These are phyloP conservation scores for Lablab purpureus DNA, from an alignment of 306 rosid species.

Conservation along the genomic window DNA sequence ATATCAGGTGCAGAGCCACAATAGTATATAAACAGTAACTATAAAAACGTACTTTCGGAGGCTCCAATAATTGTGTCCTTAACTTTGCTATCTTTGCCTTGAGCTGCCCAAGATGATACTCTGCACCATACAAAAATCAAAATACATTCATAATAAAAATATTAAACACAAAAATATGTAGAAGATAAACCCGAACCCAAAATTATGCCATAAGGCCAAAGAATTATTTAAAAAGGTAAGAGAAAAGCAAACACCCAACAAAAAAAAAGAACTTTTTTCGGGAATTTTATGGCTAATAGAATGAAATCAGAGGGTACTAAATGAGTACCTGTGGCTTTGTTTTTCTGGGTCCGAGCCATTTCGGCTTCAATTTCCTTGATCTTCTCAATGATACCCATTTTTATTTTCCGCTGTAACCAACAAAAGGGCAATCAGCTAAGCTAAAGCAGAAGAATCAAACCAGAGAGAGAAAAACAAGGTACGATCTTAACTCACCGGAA, in stretches of 20 bases:
- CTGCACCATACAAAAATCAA: constrained; percentile 50
- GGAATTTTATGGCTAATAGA: background rate
- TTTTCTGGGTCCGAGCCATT: constrained; percentile 99
- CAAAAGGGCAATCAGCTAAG: constrained; percentile 29
- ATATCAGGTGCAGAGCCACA: background rate
- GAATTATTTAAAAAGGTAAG: background rate
- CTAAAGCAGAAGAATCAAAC: background rate
- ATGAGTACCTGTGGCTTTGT: constrained; percentile 87
- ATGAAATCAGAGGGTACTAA: background rate
- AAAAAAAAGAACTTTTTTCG: background rate
- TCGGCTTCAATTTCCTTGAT: constrained; percentile 99
- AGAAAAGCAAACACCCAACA: background rate
- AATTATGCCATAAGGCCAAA: background rate
- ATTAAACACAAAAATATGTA: background rate
- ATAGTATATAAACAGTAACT: background rate
- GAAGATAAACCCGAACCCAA: background rate
- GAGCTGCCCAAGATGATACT: constrained; percentile 99
- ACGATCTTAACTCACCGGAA: constrained; percentile 48
- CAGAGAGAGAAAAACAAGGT: background rate
- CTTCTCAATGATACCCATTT: constrained; percentile 95
- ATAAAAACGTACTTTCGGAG: constrained; percentile 74
- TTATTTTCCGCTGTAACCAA: constrained; percentile 44
- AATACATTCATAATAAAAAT: constrained; percentile 27
- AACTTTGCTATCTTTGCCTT: constrained; percentile 98
- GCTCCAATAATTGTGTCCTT: constrained; percentile 96